Evolutionary conservation across 2,329 filamentous ascomycete species (phyloP), one percentile per base, ranked within the genome.

Genomic region (Apiospora koreana): DNA sequence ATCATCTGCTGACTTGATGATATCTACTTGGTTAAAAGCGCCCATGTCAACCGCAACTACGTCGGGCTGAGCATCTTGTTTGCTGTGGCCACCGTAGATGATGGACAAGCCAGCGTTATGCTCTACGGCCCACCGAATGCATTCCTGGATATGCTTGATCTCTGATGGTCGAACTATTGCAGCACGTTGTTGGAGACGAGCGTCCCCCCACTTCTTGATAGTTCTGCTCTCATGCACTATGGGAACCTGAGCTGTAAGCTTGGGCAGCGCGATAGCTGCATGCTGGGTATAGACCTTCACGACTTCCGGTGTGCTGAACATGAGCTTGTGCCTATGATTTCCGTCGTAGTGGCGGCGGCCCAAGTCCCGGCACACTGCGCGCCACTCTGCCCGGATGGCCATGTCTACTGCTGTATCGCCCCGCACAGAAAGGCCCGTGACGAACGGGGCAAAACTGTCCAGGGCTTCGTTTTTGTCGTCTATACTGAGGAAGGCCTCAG

Each of bases 31-130:
- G 69, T 87, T 69, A 77, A 92, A 91, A 16, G 83, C 83, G 14
- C 79, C 68, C 88, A 92, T 91, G 72, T 91, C 87, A 28, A 92
- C 74, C 0, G 88, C 75, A 50, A 91, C 84, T 18, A 88, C 82
- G 67, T 85, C 83, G 1, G 85, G 77, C 82, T 79, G 80, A 58
- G 88, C 72, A 76, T 88, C 91, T 67, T 92, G 87, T 8, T 84
- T 86, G 73, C 89, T 88, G 74, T 92, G 89, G 18, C 89, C 82
- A 0, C 90, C 89, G 8, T 88, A 85, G 23, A 91, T 18, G 38
- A 91, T 77, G 0, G 85, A 87, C 67, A 90, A 77, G 58, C 83
- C 74, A 1, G 82, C 35, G 0, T 70, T 69, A 68, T 88, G 79
- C 72, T 85, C 76, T 9, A 87, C 43, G 73, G 88, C 88, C 89